These are phyloP conservation scores for Penicillium sumatraense DNA, from an alignment of 2,329 filamentous ascomycete genomes.

Conservation along the genomic window DNA sequence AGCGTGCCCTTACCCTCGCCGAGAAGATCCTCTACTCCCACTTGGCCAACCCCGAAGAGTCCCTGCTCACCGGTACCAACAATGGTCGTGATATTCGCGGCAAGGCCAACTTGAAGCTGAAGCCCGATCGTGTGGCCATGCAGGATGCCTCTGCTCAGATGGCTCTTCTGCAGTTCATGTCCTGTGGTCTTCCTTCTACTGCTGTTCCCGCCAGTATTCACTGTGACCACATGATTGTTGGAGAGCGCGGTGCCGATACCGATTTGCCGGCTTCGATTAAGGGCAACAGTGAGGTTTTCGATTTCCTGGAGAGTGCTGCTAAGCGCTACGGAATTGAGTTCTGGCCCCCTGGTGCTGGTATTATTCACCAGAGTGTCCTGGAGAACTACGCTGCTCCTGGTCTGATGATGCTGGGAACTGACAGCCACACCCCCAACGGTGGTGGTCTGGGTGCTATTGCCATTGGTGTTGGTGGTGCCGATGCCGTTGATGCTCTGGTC, in stretches of 20 bases:
- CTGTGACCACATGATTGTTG: slow-evolving; percentile 98
- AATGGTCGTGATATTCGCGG: slow-evolving; percentile 85
- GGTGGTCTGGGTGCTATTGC: slow-evolving; percentile 94
- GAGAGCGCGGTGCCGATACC: slow-evolving; percentile 82
- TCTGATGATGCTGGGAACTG: slow-evolving; percentile 97
- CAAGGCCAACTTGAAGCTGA: slow-evolving; percentile 91
- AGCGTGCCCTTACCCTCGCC: slow-evolving; percentile 75
- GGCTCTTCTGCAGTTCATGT: slow-evolving; percentile 98
- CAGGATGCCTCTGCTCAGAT: slow-evolving; percentile 99
- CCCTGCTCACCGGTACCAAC: slow-evolving; percentile 78
- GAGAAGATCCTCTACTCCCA: slow-evolving; percentile 99
- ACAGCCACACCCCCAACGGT: slow-evolving; percentile 96
- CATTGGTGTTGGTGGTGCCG: slow-evolving; percentile 96
- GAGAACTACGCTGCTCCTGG: slow-evolving; percentile 98
- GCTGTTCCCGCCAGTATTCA: slow-evolving; percentile 97
- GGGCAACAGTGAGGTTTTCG: slow-evolving; percentile 95
- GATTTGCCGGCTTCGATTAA: slow-evolving; percentile 85
- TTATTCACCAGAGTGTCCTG: slow-evolving; percentile 96
- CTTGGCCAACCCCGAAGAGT: slow-evolving; percentile 86
- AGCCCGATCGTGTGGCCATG: slow-evolving; percentile 97
- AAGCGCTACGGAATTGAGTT: slow-evolving; percentile 95
- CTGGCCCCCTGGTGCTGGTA: slow-evolving; percentile 91
- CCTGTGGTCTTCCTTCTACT: slow-evolving; percentile 83
- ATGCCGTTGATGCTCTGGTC: slow-evolving; percentile 98
- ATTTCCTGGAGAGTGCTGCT: slow-evolving; percentile 91